Conservation (phyloP, 2,329 filamentous ascomycete species). For the Aspergillus pseudoterreus region DNA sequence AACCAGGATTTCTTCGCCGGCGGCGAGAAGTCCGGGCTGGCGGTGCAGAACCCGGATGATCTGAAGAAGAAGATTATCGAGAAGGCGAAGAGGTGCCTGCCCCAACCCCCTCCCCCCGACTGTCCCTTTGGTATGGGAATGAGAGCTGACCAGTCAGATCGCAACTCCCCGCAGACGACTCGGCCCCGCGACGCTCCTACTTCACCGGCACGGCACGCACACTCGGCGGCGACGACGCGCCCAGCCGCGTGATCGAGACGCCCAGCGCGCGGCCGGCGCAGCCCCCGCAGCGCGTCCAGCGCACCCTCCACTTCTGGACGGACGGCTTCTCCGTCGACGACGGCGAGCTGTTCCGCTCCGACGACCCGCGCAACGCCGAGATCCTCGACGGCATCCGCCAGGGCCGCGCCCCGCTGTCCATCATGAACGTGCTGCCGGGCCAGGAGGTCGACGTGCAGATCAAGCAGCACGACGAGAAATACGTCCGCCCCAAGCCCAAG, state of each 20-base stretch:
- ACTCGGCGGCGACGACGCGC: constrained; percentile 62
- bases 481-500: constrained; percentile 59
- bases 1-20: constrained; percentile 60
- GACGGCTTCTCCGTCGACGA: constrained; percentile 66
- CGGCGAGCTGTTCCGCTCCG: constrained; percentile 59
- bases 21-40: constrained; percentile 65
- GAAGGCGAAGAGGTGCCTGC: constrained; percentile 37
- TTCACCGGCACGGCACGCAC: constrained; percentile 62
- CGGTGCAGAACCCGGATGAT: constrained; percentile 62
- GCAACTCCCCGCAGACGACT: constrained; percentile 40
- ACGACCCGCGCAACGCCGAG: constrained; percentile 59
- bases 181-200: constrained; percentile 38
- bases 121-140: no score
- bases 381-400: constrained; percentile 62
- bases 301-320: constrained; percentile 61
- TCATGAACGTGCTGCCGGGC: constrained; percentile 59
- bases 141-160: constrained; percentile 17
- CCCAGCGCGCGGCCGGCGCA: constrained; percentile 42
- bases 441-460: constrained; percentile 65
- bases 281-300: constrained; percentile 50
- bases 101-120: no score
- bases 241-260: constrained; percentile 55
- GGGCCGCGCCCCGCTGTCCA: constrained; percentile 59
- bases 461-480: constrained; percentile 62
- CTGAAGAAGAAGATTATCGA: constrained; percentile 50